Evolutionary conservation across 768 basidiomycete species (phyloP).

Genomic region (Trametes gibbosa): DNA sequence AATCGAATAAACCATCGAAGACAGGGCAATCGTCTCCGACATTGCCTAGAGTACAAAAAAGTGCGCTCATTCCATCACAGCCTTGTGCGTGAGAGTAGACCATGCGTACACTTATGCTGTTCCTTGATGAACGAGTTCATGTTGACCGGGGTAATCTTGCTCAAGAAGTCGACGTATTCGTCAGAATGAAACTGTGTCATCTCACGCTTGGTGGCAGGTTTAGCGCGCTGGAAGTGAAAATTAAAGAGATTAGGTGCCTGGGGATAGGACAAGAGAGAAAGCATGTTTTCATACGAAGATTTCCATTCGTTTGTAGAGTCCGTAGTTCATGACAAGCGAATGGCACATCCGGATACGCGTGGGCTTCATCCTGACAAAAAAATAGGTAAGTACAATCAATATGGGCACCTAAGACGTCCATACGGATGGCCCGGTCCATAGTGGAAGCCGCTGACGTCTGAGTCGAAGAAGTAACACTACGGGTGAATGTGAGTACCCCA

Average conservation of each 20-base stretch:
- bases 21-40: slow-evolving; percentile 99
- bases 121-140: slow-evolving; percentile 93
- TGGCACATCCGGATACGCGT: slow-evolving; percentile 99
- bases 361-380: slow-evolving; percentile 78
- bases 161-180: slow-evolving; percentile 97
- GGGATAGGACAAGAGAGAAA: too few species aligned
- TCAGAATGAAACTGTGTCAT: slow-evolving; percentile 99
- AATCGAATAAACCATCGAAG: slow-evolving; percentile 97
- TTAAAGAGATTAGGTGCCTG: not conserved
- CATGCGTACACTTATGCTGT: slow-evolving; percentile 83
- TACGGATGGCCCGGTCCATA: slow-evolving; percentile 98
- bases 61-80: not conserved
- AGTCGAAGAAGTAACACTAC: slow-evolving; percentile 99
- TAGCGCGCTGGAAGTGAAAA: slow-evolving; percentile 85
- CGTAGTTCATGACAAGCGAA: slow-evolving; percentile 99
- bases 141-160: slow-evolving; percentile 90
- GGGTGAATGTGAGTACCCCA: not conserved
- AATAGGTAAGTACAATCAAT: slow-evolving; percentile 17
- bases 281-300: slow-evolving; percentile 78
- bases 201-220: slow-evolving; percentile 98
- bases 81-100: not conserved
- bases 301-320: slow-evolving; percentile 99
- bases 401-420: slow-evolving; percentile 22
- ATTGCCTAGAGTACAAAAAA: slow-evolving; percentile 58
- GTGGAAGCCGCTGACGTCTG: slow-evolving; percentile 98